phyloP scores from a whole-genome alignment of 169 alveolate genomes.

The Plasmodium relictum region DNA sequence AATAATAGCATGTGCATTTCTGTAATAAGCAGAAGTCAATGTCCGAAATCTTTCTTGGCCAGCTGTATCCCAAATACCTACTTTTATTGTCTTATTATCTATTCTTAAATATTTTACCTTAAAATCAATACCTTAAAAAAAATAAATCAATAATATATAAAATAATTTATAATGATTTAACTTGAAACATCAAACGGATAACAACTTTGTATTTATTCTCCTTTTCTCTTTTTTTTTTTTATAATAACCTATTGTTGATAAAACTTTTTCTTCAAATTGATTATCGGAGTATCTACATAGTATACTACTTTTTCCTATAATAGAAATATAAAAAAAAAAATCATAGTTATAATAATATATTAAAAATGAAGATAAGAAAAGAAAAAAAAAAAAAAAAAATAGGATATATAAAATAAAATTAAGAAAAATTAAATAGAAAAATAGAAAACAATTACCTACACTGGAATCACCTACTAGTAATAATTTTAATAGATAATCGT shows the following conservation, averaged over 20 bases:
- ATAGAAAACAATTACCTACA: conserved; percentile 94
- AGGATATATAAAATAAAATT: background rate
- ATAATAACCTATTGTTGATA: conserved; percentile 88
- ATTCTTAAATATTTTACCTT: conserved; percentile 46
- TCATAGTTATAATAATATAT: no score
- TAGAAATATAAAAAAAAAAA: background rate
- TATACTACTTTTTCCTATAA: conserved; percentile 82
- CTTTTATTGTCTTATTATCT: conserved; percentile 84
- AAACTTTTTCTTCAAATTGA: conserved; percentile 83
- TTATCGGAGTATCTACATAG: conserved; percentile 88
- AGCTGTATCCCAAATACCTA: conserved; percentile 98
- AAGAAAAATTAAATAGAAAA: background rate
- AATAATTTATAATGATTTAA: background rate
- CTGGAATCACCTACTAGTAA: conserved; percentile 98
- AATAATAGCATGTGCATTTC: conserved; percentile 97
- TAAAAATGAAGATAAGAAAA: background rate
- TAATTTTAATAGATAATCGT: conserved; percentile 95
- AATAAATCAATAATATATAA: background rate
- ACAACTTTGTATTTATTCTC: no score
- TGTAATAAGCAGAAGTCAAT: conserved; percentile 95
- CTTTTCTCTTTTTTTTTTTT: background rate
- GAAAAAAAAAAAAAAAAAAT: background rate
- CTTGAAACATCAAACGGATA: background rate
- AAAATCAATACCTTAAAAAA: conserved; percentile 41
- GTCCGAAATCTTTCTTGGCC: conserved; percentile 97